Evolutionary conservation across 257 asterid species (phyloP), one percentile per base, ranked within the genome.

Genomic region (Mentha longifolia): DNA sequence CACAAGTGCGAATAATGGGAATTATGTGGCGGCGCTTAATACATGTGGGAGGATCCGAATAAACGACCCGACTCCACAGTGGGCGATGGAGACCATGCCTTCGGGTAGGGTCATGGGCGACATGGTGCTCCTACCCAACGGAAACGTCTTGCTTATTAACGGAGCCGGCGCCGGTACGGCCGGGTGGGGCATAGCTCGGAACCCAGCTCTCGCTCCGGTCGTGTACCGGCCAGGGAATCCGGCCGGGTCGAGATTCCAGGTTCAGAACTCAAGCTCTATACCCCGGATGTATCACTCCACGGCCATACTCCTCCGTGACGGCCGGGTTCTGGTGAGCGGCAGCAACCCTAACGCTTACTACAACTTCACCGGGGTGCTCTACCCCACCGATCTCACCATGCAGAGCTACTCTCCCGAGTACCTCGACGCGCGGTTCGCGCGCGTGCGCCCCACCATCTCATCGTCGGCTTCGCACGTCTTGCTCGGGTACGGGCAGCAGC

Each of bases 61-160:
- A 63, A 82, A 71, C 3, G 86, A 77, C 45, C 22, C 62, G 56
- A 70, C 76, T 61, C 85, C 89, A 7, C 60, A 73, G 9, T 87
- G 90, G 92, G 74, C n/a, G 20, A 75, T 74, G 81, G 90, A 87
- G 74, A 75, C 76, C 15, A 87, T 87, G 92, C 88, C 88, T 0
- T 11, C 35, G 28, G 77, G 67, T 3, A 70, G 92, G 50, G 83
- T 77, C 78, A 87, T 87, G 90, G 85, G 92, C 1, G 90, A 86
- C 17, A 86, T 86, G 92, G 63, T 84, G 1, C 15, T 80, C 49
- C 49, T 86, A 4, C 92, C 88, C 0, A 82, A 81, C 3, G 87
- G 88, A 0, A 17, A 81, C 0, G 84, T 87, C 3, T 64, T 87
- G 77, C 81, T 87, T 7, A 71, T 87, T 0, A 87, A 87, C 28